Evolutionary conservation across 768 basidiomycete species (phyloP), one percentile per base, ranked within the genome.

Genomic region (Gymnopilus dilepis): DNA sequence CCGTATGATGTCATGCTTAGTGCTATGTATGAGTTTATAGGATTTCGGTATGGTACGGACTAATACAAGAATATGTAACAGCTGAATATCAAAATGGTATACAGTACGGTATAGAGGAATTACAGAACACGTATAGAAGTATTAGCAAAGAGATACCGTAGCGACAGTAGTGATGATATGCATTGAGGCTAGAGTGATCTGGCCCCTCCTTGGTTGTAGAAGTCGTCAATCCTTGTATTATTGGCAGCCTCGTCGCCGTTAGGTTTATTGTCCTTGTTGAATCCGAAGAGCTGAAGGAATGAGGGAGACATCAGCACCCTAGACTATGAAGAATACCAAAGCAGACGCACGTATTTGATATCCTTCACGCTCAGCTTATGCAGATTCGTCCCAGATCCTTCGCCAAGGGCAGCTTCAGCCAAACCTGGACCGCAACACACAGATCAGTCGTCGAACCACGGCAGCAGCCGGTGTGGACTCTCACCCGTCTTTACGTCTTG

Each of bases 341-440:
- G 13, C 24, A 17, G 12, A 60, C 84, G 45, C 62, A 88, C 88
- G 56, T 80, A 80, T 76, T 84, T 86, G 61, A 90, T 84, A 70
- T 90, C 86, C 67, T 81, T 85, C n/a, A 89, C 86, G 62, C 86
- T 88, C 54, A 90, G 74, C 67, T 86, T 88, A 61, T 87, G 82
- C 12, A 89, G 75, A 67, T 86, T 88, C 5, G 75, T 77, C 9
- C 86, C 87, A 1, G 76, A 74, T 0, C 89, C 89, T 74, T 91
- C 89, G 12, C 89, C 89, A 5, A 91, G 79, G 1, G 88, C 88
- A 3, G 88, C 88, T 56, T 89, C 87, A 1, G 89, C 83, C 26
- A 90, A 80, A 56, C 84, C 84, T 80, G 7, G 34, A 64, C n/a
- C 24, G 34, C 43, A 34, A 30, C 15, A 34, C 6, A 22, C 9